phyloP scores from a whole-genome alignment of 257 asterid genomes.

The Gynochthodes officinalis region DNA sequence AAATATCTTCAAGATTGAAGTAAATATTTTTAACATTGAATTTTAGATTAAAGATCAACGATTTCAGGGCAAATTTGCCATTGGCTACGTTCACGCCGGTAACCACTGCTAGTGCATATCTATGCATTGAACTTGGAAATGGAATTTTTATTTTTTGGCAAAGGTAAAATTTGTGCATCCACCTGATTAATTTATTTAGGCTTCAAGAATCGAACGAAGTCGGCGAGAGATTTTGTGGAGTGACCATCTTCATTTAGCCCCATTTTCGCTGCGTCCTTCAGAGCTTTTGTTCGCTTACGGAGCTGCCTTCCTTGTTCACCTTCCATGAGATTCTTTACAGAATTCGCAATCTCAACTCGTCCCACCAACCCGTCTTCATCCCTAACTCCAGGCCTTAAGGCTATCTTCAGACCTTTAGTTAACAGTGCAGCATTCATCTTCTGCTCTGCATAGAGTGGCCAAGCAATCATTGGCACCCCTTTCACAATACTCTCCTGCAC shows the following conservation, averaged over 20 bases:
- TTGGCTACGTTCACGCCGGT: too few species aligned
- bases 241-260: conserved; percentile 15
- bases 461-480: conserved; percentile 27
- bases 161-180: too few species aligned
- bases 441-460: conserved; percentile 34
- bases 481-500: conserved; percentile 10
- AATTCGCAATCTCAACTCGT: conserved; percentile 10
- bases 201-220: not conserved
- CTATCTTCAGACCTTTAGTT: conserved; percentile 16
- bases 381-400: conserved; percentile 1
- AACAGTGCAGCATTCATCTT: conserved; percentile 21
- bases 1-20: too few species aligned
- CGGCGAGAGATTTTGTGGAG: conserved; percentile 24
- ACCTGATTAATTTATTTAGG: too few species aligned
- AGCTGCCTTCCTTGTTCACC: conserved; percentile 20
- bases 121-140: too few species aligned
- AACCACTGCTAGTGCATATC: too few species aligned
- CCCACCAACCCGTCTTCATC: conserved; percentile 10
- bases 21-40: too few species aligned
- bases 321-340: conserved; percentile 24
- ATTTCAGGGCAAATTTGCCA: too few species aligned
- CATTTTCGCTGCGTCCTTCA: conserved; percentile 16
- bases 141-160: too few species aligned
- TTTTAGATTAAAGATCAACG: too few species aligned
- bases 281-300: not conserved